Conservation (phyloP, 176 grass and related monocot genomes). For the Cenchrus fungigraminus region DNA sequence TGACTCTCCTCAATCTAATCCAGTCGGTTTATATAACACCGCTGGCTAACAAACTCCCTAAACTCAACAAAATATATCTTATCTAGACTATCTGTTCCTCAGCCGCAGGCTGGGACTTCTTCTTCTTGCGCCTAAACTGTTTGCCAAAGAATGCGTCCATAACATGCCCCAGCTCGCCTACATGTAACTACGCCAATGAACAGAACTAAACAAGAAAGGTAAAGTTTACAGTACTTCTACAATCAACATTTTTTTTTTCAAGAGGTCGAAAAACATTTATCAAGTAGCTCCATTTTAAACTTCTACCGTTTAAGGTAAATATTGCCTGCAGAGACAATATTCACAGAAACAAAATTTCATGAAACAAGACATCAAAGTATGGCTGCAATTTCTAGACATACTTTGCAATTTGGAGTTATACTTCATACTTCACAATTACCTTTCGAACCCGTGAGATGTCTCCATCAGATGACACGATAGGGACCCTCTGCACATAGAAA, state of each 20-base stretch:
- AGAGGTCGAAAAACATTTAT: background rate
- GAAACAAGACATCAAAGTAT: background rate
- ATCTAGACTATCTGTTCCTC: too few species aligned
- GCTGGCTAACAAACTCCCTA: too few species aligned
- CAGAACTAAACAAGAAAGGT: background rate
- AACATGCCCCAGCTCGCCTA: too few species aligned
- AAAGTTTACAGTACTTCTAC: background rate
- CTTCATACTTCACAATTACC: conserved; percentile 58
- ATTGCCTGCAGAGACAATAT: background rate
- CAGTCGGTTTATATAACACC: too few species aligned
- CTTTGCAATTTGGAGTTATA: background rate
- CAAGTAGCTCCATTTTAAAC: background rate
- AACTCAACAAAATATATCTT: too few species aligned
- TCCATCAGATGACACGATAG: conserved; percentile 85
- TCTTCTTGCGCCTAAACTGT: too few species aligned
- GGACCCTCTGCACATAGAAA: conserved; percentile 55
- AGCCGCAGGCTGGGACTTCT: too few species aligned
- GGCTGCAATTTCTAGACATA: background rate
- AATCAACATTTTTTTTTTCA: background rate
- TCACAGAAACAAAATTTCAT: background rate
- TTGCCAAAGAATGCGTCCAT: too few species aligned
- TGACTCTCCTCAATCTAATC: too few species aligned
- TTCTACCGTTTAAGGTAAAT: background rate
- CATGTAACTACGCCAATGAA: too few species aligned
- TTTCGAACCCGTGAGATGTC: conserved; percentile 66